Base-by-base conservation (phyloP, 73 alveolate genomes). In the Urostyla sp. region DNA sequence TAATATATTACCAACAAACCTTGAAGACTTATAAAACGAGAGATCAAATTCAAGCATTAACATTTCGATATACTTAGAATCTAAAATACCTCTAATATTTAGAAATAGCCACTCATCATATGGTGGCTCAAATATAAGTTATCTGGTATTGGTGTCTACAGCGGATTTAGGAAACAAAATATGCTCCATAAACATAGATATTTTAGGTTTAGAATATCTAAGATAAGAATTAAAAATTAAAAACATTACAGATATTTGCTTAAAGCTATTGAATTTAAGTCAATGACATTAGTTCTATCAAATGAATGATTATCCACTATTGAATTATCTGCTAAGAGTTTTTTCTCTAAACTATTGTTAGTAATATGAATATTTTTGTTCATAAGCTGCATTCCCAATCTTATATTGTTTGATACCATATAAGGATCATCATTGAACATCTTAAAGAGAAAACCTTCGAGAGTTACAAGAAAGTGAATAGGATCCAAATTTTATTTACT, bases 61-160 rank as follows among this genome's bases (percentile, higher is more conserved):
- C 50, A 75, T 46, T 60, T 84, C 92, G 27, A 50, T 24, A 35
- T 56, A 57, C 49, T 75, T 75, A 24, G 92, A 84, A 59, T 84
- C 92, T 4, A 84, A 46, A 49, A 84, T 84, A 1, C 82, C 92
- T 84, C 92, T 44, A 20, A 91, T 88, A 0, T 85, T 82, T 43
- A 74, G 81, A 46, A 75, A 76, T 37, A 84, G 88, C 88, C 92
- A 63, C 44, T 36, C 20, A 23, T 63, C 79, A 40, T 63, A 63
- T 21, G 79, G 79, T 1, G 79, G 79, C 50, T 63, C 79, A 63
- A 63, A 63, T 13, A 63, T 37, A 27, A 63, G 35, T 10, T 18
- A n/a, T n/a, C n/a, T n/a, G n/a, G n/a, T n/a, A n/a, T n/a, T n/a
- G n/a, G n/a, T n/a, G n/a, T n/a, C n/a, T n/a, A n/a, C n/a, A n/a